Conservation (phyloP, 176 grass and related monocot species). For the Juncus effusus region DNA sequence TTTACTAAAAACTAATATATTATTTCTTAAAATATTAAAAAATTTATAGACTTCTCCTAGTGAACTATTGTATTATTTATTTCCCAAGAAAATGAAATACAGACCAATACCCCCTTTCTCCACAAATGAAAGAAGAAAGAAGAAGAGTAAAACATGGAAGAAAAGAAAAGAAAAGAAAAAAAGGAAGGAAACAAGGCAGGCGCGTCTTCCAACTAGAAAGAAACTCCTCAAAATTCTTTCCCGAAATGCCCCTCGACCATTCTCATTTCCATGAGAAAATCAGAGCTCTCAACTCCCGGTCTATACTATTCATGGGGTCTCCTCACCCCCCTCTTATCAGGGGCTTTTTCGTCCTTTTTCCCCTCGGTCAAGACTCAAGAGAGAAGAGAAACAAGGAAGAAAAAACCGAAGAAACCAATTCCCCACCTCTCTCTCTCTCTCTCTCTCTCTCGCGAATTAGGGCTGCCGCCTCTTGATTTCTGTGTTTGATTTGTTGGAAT, state of each 20-base stretch:
- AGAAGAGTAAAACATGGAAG: not conserved
- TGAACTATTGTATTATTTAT: too few species aligned
- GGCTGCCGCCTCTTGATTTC: conserved; percentile 18
- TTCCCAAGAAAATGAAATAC: too few species aligned
- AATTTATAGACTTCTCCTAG: too few species aligned
- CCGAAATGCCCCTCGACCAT: not conserved
- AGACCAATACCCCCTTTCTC: too few species aligned
- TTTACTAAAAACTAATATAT: too few species aligned
- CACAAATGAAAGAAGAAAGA: not conserved
- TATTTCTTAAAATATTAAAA: too few species aligned
- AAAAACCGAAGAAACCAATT: too few species aligned
- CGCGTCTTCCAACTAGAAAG: not conserved
- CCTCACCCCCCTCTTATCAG: not conserved
- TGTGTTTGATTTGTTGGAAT: conserved; percentile 29
- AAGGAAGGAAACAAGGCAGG: not conserved
- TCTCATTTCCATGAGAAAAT: conserved; percentile 18
- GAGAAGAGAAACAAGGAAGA: conserved; percentile 21
- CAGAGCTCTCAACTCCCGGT: conserved; percentile 10
- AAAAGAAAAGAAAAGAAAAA: conserved; percentile 6
- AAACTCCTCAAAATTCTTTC: not conserved
- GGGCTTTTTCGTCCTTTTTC: conserved; percentile 19
- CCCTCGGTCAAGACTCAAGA: conserved; percentile 20
- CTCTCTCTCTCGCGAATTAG: conserved; percentile 24
- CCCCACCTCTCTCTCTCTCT: conserved; percentile 20
- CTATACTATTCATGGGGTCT: conserved; percentile 38